Base-by-base conservation (phyloP, 345 rosid species). In the Eucalyptus marginata region DNA sequence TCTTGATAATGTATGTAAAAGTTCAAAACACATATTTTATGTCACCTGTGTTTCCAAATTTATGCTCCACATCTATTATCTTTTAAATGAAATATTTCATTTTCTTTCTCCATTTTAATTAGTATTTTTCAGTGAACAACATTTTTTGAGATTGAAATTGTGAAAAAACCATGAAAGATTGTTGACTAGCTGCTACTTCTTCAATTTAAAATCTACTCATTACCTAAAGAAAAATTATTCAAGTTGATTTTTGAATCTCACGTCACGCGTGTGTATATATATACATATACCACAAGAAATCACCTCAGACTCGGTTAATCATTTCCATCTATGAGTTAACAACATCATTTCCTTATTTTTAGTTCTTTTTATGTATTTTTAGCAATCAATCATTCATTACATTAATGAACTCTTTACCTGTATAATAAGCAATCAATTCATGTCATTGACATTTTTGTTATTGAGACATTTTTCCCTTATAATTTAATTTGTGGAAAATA, bases 191-290 rank as follows among this genome's bases (percentile, higher is more conserved):
- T 3, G 4, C 16, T 62, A 62, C 68, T 27, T 5, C 68, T 29
- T 62, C n/a, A 62, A 62, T 29, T 58, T 59, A 10, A 59, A 59
- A 59, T 11, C n/a, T 27, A 29, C 33, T 27, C 33, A 62, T 16
- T 62, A 62, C 33, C 68, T 12, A 29, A 62, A 0, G 7, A 62
- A 62, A 62, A 29, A 62, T 62, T 66, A 66, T 8, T 66, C n/a
- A 66, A 31, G 18, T 68, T 31, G 24, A 33, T 68, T 68, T 68
- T 33, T 66, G 24, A 68, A 68, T 31, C 44, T 68, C 44, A 31
- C 2, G 7, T 68, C 2, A 2, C 1, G 12, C 4, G 3, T 33
- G 3, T 33, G 5, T 66, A 7, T 66, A 0, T 66, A 64, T 64
- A n/a, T 9, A 64, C 10, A 64, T 14, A 66, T 31, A 31, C 9